Conservation (phyloP, 306 rosid species). For the Elaeagnus macrophylla region DNA sequence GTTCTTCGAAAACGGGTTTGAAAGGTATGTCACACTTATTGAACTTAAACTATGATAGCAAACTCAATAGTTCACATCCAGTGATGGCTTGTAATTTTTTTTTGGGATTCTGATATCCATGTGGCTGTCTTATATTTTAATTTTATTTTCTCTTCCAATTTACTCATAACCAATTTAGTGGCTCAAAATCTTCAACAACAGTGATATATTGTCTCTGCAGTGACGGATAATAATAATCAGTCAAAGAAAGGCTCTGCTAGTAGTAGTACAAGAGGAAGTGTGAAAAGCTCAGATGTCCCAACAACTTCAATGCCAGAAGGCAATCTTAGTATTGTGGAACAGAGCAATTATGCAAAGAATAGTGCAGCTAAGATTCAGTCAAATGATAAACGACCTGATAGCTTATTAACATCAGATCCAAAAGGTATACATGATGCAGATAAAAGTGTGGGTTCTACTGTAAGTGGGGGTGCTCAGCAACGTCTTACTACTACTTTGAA, state of each 20-base stretch:
- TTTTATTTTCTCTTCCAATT: constrained; percentile 8
- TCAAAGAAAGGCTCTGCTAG: constrained; percentile 17
- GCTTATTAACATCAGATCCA: constrained; percentile 32
- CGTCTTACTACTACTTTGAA: constrained; percentile 36
- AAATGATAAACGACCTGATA: constrained; percentile 29
- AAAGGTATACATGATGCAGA: constrained; percentile 31
- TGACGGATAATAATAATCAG: constrained; percentile 17
- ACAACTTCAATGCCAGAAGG: constrained; percentile 10
- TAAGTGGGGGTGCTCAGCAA: constrained; percentile 34
- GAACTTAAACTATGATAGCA: constrained; percentile 4
- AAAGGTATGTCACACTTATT: constrained; percentile 43
- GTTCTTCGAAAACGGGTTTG: constrained; percentile 56
- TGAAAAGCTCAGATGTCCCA: constrained; percentile 21
- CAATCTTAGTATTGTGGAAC: constrained; percentile 10
- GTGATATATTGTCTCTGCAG: constrained; percentile 29
- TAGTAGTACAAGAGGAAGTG: constrained; percentile 21
- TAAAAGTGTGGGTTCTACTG: constrained; percentile 34
- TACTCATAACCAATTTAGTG: constrained; percentile 37
- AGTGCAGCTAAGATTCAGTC: constrained; percentile 22
- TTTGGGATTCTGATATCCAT: no score
- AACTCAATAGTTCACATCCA: constrained; percentile 5
- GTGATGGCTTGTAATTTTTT: no score
- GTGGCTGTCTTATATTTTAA: background rate
- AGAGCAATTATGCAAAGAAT: constrained; percentile 22
- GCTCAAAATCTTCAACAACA: constrained; percentile 30